Evolutionary conservation across 2,329 filamentous ascomycete genomes (phyloP).

Genomic region (Akanthomyces dipterigenus): DNA sequence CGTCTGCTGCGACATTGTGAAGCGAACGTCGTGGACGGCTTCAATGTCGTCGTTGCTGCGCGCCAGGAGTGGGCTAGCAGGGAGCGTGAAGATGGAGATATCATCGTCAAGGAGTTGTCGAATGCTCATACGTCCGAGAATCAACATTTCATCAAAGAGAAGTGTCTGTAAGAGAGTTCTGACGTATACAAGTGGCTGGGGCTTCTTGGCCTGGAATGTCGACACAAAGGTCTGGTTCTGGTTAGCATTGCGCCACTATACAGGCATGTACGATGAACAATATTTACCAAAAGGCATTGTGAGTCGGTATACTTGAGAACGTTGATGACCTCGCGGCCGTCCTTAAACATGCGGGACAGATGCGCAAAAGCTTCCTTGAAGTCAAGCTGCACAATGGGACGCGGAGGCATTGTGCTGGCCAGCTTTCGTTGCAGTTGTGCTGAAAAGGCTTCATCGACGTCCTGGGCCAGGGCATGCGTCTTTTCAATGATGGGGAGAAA

Average conservation of each 20-base stretch:
- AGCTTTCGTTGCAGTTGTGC: slow-evolving; percentile 84
- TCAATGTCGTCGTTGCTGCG: slow-evolving; percentile 71
- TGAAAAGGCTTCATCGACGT: slow-evolving; percentile 76
- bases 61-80: slow-evolving; percentile 63
- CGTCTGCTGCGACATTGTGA: slow-evolving; percentile 66
- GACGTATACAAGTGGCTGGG: slow-evolving; percentile 77
- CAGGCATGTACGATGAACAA: not conserved
- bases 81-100: slow-evolving; percentile 69
- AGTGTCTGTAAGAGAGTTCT: slow-evolving; percentile 72
- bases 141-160: slow-evolving; percentile 64
- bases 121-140: slow-evolving; percentile 61
- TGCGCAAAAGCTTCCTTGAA: slow-evolving; percentile 66
- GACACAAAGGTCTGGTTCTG: slow-evolving; percentile 59
- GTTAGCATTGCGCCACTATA: not conserved
- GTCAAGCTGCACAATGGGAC: slow-evolving; percentile 74
- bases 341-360: slow-evolving; percentile 63
- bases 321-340: slow-evolving; percentile 62
- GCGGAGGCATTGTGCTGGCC: slow-evolving; percentile 87
- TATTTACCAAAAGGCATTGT: slow-evolving; percentile 60
- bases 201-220: slow-evolving; percentile 69
- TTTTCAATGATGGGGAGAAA: slow-evolving; percentile 50
- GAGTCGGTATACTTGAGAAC: slow-evolving; percentile 62
- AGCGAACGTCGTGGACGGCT: slow-evolving; percentile 63
- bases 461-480: slow-evolving; percentile 54
- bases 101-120: slow-evolving; percentile 75